phyloP scores from a whole-genome alignment of 805 yeast genomes.

The Candida sakaeoensis region DNA sequence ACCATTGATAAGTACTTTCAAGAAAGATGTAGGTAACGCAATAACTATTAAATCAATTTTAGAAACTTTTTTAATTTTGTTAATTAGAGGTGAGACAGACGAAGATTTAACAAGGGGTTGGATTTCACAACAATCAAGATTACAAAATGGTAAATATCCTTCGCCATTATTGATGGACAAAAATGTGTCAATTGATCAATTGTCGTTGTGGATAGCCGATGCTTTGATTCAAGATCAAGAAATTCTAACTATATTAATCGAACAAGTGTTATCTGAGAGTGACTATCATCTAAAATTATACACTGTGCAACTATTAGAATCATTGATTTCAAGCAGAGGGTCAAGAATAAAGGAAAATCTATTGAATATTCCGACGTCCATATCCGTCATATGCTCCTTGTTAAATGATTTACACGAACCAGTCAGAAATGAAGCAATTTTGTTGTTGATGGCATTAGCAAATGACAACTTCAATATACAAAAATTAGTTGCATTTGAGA shows the following conservation, averaged over 20 bases:
- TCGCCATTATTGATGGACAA: slow-evolving; percentile 58
- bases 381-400: slow-evolving; percentile 65
- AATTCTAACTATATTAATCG: slow-evolving; percentile 24
- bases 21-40: slow-evolving; percentile 63
- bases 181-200: slow-evolving; percentile 66
- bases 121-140: slow-evolving; percentile 71
- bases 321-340: slow-evolving; percentile 75
- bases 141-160: slow-evolving; percentile 74
- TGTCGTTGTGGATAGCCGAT: slow-evolving; percentile 93
- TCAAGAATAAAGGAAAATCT: slow-evolving; percentile 69
- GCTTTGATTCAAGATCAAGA: slow-evolving; percentile 64
- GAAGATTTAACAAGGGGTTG: slow-evolving; percentile 65
- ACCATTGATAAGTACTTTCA: slow-evolving; percentile 63
- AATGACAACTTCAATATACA: slow-evolving; percentile 83
- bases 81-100: slow-evolving; percentile 62
- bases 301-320: slow-evolving; percentile 79
- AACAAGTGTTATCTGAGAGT: slow-evolving; percentile 43
- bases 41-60: slow-evolving; percentile 74
- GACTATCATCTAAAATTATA: slow-evolving; percentile 81
- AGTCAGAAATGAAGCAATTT: slow-evolving; percentile 80
- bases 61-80: slow-evolving; percentile 80
- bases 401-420: slow-evolving; percentile 61
- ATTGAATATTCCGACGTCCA: slow-evolving; percentile 70
- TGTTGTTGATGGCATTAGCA: slow-evolving; percentile 78
- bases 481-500: slow-evolving; percentile 91